A percentile compares a stretch with the other conserved stretches of the same genome.
These are phyloP conservation scores for Aspergillus sp. DNA, from an alignment of 2,329 filamentous ascomycete species.

Conservation along the genomic window DNA sequence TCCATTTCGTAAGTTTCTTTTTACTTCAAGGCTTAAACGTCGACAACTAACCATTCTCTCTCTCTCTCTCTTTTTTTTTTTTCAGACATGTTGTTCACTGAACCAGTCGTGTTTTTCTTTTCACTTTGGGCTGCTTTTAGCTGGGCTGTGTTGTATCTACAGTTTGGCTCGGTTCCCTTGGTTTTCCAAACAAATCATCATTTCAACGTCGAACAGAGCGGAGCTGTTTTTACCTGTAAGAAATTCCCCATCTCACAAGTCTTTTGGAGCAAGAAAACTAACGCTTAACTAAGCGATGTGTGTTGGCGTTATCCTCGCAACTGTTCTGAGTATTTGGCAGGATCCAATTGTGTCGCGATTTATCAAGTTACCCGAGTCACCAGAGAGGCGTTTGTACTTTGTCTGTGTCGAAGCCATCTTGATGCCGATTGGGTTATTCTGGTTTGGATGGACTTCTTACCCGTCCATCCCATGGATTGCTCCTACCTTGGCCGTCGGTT, in stretches of 20 bases:
- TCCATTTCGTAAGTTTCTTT: conserved; percentile 55
- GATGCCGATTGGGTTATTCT: conserved; percentile 71
- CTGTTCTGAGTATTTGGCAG: conserved; percentile 63
- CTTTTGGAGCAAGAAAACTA: not conserved
- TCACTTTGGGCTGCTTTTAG: conserved; percentile 80
- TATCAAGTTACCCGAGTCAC: conserved; percentile 44
- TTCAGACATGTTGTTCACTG: conserved; percentile 48
- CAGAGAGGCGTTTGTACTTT: conserved; percentile 76
- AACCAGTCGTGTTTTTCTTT: conserved; percentile 64
- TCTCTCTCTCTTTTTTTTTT: not conserved
- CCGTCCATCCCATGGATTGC: conserved; percentile 63
- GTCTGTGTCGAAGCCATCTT: conserved; percentile 67
- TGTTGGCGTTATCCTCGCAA: conserved; percentile 59
- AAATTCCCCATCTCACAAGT: not conserved
- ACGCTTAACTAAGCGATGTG: conserved; percentile 49
- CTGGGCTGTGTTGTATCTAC: conserved; percentile 80
- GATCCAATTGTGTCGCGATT: conserved; percentile 57
- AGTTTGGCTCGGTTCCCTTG: conserved; percentile 70
- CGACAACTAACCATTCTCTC: conserved; percentile 1
- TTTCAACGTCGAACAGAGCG: conserved; percentile 62
- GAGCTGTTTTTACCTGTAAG: conserved; percentile 59
- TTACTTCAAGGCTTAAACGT: not conserved
- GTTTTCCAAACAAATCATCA: conserved; percentile 64
- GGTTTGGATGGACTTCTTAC: conserved; percentile 66
- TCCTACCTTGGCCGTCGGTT: conserved; percentile 61